Evolutionary conservation across 2,329 filamentous ascomycete species (phyloP).

Genomic region (Tolypocladium endophyticum): DNA sequence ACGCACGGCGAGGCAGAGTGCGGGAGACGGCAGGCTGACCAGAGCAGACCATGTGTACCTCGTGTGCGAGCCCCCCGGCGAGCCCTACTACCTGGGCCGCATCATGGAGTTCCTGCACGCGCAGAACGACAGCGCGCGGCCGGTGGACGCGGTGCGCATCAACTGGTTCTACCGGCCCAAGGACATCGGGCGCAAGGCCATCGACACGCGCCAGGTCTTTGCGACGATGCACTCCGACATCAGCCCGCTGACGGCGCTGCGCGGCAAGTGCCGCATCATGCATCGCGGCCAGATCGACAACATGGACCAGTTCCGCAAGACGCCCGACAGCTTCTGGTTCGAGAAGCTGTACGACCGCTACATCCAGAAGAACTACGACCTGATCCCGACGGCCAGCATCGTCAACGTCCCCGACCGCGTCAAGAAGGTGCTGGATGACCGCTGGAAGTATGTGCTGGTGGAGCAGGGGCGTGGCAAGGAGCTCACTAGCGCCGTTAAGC

Average conservation of each 20-base stretch:
- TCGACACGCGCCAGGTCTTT: slow-evolving; percentile 84
- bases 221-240: slow-evolving; percentile 98
- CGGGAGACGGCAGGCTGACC: slow-evolving; percentile 16
- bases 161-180: slow-evolving; percentile 98
- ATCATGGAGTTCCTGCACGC: slow-evolving; percentile 96
- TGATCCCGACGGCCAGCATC: slow-evolving; percentile 82
- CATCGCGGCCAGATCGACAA: slow-evolving; percentile 80
- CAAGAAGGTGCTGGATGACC: slow-evolving; percentile 89
- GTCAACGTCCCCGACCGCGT: slow-evolving; percentile 94
- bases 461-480: slow-evolving; percentile 92
- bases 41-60: slow-evolving; percentile 73
- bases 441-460: slow-evolving; percentile 93
- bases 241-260: slow-evolving; percentile 81
- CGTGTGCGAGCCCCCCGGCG: slow-evolving; percentile 91
- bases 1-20: not conserved
- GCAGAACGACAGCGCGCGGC: slow-evolving; percentile 60
- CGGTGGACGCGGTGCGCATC: slow-evolving; percentile 79
- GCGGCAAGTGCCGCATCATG: slow-evolving; percentile 84
- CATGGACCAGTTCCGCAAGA: slow-evolving; percentile 75
- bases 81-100: slow-evolving; percentile 93
- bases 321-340: slow-evolving; percentile 86
- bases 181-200: slow-evolving; percentile 85
- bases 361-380: slow-evolving; percentile 95
- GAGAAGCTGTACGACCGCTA: slow-evolving; percentile 97
- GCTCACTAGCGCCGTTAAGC: slow-evolving; percentile 89